phyloP scores from a whole-genome alignment of 2,329 filamentous ascomycete genomes.

The Talaromyces sp. region DNA sequence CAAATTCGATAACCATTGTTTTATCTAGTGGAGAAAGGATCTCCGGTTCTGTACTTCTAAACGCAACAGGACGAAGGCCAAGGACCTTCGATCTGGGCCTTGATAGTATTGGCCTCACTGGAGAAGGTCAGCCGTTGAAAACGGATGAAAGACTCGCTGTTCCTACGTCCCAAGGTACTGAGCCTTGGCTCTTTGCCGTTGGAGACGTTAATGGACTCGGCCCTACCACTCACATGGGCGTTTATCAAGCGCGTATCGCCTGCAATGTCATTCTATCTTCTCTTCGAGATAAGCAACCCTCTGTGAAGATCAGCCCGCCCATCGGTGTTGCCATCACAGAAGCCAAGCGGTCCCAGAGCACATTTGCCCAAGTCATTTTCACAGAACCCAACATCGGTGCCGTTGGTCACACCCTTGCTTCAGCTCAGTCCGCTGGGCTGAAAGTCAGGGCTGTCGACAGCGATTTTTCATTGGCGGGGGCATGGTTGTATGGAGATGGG shows the following conservation, averaged over 20 bases:
- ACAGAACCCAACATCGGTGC: background rate
- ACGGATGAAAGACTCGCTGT: background rate
- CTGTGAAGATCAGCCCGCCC: background rate
- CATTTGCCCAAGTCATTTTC: conserved; percentile 1
- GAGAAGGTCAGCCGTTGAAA: background rate
- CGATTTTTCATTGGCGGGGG: background rate
- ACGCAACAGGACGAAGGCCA: background rate
- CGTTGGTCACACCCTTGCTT: background rate
- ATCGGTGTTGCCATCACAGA: background rate
- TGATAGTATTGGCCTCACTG: background rate
- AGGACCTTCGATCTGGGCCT: background rate
- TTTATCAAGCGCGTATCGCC: background rate
- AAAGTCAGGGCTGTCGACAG: background rate
- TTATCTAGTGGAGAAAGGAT: background rate
- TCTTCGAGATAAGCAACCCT: background rate
- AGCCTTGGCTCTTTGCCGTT: background rate
- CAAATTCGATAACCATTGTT: background rate
- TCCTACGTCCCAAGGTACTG: background rate
- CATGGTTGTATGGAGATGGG: conserved; percentile 5
- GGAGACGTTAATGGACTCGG: background rate
- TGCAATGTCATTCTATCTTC: background rate
- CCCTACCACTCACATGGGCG: conserved; percentile 3
- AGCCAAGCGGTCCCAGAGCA: background rate
- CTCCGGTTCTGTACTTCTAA: background rate
- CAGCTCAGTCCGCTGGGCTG: conserved; percentile 1